Base-by-base conservation (phyloP, 306 rosid genomes). In the Gillenia trifoliata region DNA sequence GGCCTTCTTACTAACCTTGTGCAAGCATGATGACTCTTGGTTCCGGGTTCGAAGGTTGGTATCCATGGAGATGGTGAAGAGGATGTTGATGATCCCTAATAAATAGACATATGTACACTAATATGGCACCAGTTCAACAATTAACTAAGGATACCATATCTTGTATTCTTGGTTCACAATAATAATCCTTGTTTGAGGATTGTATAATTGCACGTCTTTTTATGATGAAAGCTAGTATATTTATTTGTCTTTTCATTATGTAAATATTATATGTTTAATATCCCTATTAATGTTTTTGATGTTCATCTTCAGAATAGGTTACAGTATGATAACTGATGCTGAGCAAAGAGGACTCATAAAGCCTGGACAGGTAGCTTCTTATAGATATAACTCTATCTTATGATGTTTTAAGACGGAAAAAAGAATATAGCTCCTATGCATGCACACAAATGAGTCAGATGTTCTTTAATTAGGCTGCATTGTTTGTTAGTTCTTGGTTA, bases 281-380 rank as follows among this genome's bases (percentile, higher is more conserved):
- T 50, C 49, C 7, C 55, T 62, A 63, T 54, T 38, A 49, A 56
- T 28, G 41, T 41, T 75, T 82, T 36, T 55, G 29, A 25, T 74
- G 71, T 75, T 74, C 79, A 55, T 79, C 81, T 82, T 75, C 98
- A 93, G 98, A 86, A 94, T 94, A 66, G 99, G 99, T 36, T 70
- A 81, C 81, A 92, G 96, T 79, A 94, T 94, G 99, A 89, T 94
- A 75, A 23, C 75, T 66, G 97, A 94, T 85, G 99, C 99, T 56
- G 99, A 94, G 84, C 82, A 90, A 84, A 86, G 73, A 83, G 99
- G 99, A 77, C 84, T 66, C 71, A 94, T 94, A 68, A 85, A 90
- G 2, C 97, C 99, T 75, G 97, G 99, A 71, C 88, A 92, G 99
- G 98, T 94, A 87, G 50, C 67, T 23, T 15, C 73, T 47, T 26